Evolutionary conservation across 768 basidiomycete species (phyloP).

Genomic region (Crepidotus variabilis): DNA sequence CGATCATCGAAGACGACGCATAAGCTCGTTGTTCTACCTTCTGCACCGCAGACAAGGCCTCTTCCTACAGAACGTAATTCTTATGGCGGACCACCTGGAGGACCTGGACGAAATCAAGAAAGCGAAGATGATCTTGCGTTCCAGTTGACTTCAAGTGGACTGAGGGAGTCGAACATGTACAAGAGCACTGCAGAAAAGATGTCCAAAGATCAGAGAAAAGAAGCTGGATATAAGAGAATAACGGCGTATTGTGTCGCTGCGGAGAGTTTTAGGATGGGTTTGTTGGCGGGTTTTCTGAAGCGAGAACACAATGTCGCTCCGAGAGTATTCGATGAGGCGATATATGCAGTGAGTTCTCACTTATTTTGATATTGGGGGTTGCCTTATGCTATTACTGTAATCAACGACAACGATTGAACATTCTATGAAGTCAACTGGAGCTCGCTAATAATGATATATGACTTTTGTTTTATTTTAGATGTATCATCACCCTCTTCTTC

Average conservation of each 20-base stretch:
- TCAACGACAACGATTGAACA: no score
- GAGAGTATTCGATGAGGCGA: slow-evolving; percentile 87
- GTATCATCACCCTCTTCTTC: slow-evolving; percentile 87
- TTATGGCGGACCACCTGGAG: not conserved
- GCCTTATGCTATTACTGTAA: not conserved
- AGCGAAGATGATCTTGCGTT: slow-evolving; percentile 45
- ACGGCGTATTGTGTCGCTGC: slow-evolving; percentile 84
- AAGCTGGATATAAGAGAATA: slow-evolving; percentile 75
- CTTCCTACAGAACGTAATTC: slow-evolving; percentile 30
- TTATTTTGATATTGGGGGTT: not conserved
- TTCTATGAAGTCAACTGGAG: no score
- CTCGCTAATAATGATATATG: no score
- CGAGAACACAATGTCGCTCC: slow-evolving; percentile 89
- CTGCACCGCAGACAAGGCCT: slow-evolving; percentile 84
- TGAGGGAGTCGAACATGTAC: slow-evolving; percentile 62
- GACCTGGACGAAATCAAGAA: not conserved
- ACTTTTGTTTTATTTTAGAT: slow-evolving; percentile 45
- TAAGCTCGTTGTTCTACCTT: slow-evolving; percentile 86
- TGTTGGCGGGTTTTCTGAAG: slow-evolving; percentile 81
- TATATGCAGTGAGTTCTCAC: slow-evolving; percentile 73
- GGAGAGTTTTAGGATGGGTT: slow-evolving; percentile 81
- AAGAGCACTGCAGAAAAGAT: slow-evolving; percentile 87
- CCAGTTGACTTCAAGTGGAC: slow-evolving; percentile 57
- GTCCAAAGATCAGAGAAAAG: slow-evolving; percentile 80
- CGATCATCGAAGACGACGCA: slow-evolving; percentile 90